Percentiles rank a stretch among this genome's conserved stretches.
phyloP scores from a whole-genome alignment of 352 stramenopile species.

The Pythium monospermum region DNA sequence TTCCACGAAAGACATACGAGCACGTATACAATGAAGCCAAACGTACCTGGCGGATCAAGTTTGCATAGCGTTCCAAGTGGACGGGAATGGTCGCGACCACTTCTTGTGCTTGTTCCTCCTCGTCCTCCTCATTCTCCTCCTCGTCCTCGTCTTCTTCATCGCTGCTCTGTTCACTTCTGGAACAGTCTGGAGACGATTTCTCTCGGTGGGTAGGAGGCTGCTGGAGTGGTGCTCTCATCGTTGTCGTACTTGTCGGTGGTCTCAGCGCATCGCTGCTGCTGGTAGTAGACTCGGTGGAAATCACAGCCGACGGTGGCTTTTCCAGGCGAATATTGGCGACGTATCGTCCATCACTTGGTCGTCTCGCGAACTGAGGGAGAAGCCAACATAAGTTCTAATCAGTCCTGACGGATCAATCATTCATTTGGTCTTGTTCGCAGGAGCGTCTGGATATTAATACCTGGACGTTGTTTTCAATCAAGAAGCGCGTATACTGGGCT shows the following conservation, averaged over 20 bases:
- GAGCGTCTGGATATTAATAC: conserved; percentile 24
- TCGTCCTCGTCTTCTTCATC: background rate
- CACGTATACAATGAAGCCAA: too few species aligned
- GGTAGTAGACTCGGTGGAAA: background rate
- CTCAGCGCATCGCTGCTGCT: too few species aligned
- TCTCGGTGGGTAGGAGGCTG: too few species aligned
- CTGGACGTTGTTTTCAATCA: conserved; percentile 61
- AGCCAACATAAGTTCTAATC: background rate
- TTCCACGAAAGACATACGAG: too few species aligned
- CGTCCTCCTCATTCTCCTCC: background rate
- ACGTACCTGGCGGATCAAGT: conserved; percentile 8
- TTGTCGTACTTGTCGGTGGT: too few species aligned
- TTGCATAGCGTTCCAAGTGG: too few species aligned
- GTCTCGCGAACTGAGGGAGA: conserved; percentile 39
- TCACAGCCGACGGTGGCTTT: too few species aligned
- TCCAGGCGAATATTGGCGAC: conserved; percentile 50
- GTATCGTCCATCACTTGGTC: conserved; percentile 43
- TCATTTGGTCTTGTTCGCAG: background rate
- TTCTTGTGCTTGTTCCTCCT: background rate
- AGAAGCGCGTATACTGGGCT: conserved; percentile 64
- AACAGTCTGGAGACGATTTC: too few species aligned
- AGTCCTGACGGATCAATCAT: background rate
- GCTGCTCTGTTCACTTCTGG: background rate
- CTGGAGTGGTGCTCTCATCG: too few species aligned
- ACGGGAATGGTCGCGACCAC: too few species aligned